Base-by-base conservation (phyloP, 1,284 basidiomycete genomes). In the Schizophyllum amplum region DNA sequence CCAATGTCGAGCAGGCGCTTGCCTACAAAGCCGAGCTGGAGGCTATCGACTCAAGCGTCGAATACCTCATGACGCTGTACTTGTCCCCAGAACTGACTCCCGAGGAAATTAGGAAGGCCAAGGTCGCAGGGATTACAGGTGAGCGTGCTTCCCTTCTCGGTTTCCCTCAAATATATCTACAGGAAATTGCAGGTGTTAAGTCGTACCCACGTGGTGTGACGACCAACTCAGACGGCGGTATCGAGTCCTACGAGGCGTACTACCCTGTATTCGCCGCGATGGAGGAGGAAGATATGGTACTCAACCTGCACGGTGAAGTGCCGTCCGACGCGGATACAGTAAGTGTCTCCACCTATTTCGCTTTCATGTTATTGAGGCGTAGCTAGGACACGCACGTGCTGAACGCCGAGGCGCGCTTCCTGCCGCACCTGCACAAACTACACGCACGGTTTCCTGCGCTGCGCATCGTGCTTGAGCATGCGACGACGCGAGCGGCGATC, bases 151-250 rank as follows among this genome's bases (percentile, higher is more conserved):
- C 51, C 47, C 52, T 47, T 47, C 33, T 58, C 57, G 6, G 42
- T 52, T 53, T 42, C 57, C 7, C 49, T 33, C n/a, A 51, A 24
- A 25, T 42, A 25, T 49, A 49, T 33, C 57, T 46, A 58, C 55
- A 56, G n/a, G 55, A 26, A 24, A 42, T 20, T 48, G 47, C 53
- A 86, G 95, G 97, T 47, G 94, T 99, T 65, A 99, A 99, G 75
- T 94, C 91, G 23, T 99, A 99, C 70, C 97, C 97, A 52, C 81
- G 93, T 62, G 97, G 97, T 13, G 97, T 99, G 1, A 99, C 97
- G 7, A 99, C 97, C 54, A 98, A 98, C 73, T 97, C 93, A 33
- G 93, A 95, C 60, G 87, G 91, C 47, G 97, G 97, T 9, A 98
- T 99, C 64, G 96, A 99, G 70, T 93, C 93, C 48, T 99, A 99